Evolutionary conservation across 2,329 filamentous ascomycete genomes (phyloP), one percentile per base, ranked within the genome.

Genomic region (Trichophyton verrucosum): DNA sequence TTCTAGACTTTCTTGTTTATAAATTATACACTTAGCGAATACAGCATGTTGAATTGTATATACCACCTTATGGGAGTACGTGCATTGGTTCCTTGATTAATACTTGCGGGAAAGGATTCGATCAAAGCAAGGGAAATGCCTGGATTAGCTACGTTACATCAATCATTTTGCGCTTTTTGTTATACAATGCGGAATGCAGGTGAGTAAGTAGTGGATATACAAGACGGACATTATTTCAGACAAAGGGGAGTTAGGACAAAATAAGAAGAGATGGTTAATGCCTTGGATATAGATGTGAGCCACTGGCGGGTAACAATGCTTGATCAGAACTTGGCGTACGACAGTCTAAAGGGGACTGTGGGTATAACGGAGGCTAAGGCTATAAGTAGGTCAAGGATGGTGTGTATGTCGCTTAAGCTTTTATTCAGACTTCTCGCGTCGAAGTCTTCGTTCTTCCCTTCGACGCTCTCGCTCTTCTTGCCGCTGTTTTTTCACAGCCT

Each of bases 381-480:
- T 38, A 15, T 13, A 44, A 42, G 33, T n/a, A 44, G 6, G 40
- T 44, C n/a, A n/a, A 17, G n/a, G 40, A 44, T 44, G 15, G n/a
- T 4, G 40, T 20, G n/a, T 44, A 17, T 44, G 33, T 38, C 3
- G 11, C 3, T 44, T 27, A 17, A 33, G 20, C 27, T 33, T 27
- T 44, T n/a, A 59, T 47, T 59, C 57, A 20, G 57, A 33, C 58
- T 63, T 61, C 9, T 63, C 57, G 3, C 61, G 15, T 66, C 68
- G 4, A 42, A 58, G 27, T 22, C 62, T 15, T 66, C 68, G n/a
- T 59, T 61, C 44, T 61, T 60, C 63, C 65, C 65, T n/a, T 65
- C 65, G 53, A 63, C 61, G 20, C 40, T 66, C 61, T 62, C 68
- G 24, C 68, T 70, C 49, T 68, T 61, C 64, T 71, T 63, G 62